phyloP scores from a whole-genome alignment of 345 rosid genomes.

The Salix caprea region DNA sequence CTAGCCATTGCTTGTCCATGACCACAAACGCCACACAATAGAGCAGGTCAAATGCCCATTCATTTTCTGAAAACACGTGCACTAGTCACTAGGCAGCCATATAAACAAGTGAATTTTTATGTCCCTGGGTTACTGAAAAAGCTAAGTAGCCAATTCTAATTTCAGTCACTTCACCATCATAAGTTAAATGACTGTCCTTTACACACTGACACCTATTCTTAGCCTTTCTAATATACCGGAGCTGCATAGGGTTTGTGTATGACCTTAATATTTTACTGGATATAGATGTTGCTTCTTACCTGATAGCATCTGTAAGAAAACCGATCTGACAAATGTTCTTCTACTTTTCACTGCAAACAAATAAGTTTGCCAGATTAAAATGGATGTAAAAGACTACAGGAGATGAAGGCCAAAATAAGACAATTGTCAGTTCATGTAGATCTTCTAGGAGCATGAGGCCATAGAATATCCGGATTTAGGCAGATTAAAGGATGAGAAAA shows the following conservation, averaged over 20 bases:
- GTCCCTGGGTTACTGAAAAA: not conserved
- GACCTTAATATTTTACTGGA: not conserved
- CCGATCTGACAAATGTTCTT: constrained; percentile 65
- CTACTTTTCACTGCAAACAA: constrained; percentile 65
- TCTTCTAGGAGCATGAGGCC: not conserved
- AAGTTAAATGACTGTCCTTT: not conserved
- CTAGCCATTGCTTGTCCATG: constrained; percentile 96
- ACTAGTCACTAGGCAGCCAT: not conserved
- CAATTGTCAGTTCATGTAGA: not conserved
- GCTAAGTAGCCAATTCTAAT: not conserved
- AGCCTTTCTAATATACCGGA: not conserved
- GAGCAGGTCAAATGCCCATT: constrained; percentile 91
- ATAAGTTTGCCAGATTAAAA: constrained; percentile 11
- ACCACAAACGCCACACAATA: constrained; percentile 81
- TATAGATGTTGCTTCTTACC: constrained; percentile 35
- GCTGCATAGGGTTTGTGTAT: not conserved
- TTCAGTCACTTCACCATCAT: not conserved
- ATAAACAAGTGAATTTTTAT: not conserved
- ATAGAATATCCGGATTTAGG: not conserved
- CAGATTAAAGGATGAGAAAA: not conserved
- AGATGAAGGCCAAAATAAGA: not conserved
- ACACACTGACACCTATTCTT: not conserved
- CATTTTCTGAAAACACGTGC: constrained; percentile 50
- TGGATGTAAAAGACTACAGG: not conserved
- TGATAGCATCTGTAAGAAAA: constrained; percentile 81